Evolutionary conservation across 331 rosid genomes (phyloP).

Genomic region (Erythrophleum ivorense): DNA sequence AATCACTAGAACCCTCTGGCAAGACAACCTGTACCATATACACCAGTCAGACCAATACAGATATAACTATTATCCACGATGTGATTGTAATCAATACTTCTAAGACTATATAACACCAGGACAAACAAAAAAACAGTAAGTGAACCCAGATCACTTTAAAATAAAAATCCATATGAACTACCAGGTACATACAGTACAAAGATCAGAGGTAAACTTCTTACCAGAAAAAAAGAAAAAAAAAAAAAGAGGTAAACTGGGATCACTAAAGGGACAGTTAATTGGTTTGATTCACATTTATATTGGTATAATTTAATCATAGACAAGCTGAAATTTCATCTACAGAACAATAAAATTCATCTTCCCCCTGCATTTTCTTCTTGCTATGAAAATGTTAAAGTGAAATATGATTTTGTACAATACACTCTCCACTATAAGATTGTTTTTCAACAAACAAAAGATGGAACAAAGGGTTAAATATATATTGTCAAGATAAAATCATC

Average conservation of each 20-base stretch:
- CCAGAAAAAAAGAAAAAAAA: neutral
- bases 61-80: neutral
- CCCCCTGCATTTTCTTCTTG: neutral
- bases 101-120: constrained; percentile 8
- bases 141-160: neutral
- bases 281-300: constrained; percentile 7
- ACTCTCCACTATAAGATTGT: neutral
- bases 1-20: constrained; percentile 89
- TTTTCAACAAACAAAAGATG: constrained; percentile 19
- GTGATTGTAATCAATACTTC: constrained; percentile 30
- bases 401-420: constrained; percentile 29
- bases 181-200: neutral
- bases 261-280: neutral
- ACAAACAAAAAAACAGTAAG: constrained; percentile 14
- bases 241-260: neutral
- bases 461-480: neutral
- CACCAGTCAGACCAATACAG: constrained; percentile 27
- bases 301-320: constrained; percentile 24
- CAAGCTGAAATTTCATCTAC: constrained; percentile 21
- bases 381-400: constrained; percentile 15
- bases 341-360: constrained; percentile 17
- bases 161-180: neutral
- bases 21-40: constrained; percentile 84
- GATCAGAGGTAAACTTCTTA: neutral
- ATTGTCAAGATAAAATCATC: constrained; percentile 22